These are phyloP conservation scores for Hypomontagnella submonticulosa DNA, from an alignment of 495 filamentous ascomycete species.

Conservation along the genomic window DNA sequence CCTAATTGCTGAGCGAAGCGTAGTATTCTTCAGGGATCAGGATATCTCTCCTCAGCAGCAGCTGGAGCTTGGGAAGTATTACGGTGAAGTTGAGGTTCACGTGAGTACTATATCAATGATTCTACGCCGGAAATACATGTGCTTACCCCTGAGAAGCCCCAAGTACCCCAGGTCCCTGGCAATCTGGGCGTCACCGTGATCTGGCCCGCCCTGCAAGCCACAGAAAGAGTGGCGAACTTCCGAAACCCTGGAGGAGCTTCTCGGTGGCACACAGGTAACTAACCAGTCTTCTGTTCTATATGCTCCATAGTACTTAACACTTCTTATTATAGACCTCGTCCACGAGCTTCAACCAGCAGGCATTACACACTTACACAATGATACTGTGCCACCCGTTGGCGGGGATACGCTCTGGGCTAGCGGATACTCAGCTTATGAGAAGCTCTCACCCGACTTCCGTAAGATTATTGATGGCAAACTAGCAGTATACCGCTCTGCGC, in stretches of 20 bases:
- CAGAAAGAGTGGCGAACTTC: constrained; percentile 66
- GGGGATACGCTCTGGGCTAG: constrained; percentile 80
- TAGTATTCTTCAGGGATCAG: constrained; percentile 81
- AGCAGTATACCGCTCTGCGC: constrained; percentile 73
- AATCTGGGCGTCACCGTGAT: constrained; percentile 72
- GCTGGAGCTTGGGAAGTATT: constrained; percentile 71
- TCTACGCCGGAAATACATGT: background rate
- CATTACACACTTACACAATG: constrained; percentile 75
- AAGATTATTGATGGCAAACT: constrained; percentile 75
- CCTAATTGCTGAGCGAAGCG: constrained; percentile 76
- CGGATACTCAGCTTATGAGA: constrained; percentile 77
- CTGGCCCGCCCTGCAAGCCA: constrained; percentile 72
- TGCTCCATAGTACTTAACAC: too few species aligned
- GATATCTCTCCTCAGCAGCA: constrained; percentile 77
- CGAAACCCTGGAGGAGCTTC: constrained; percentile 72
- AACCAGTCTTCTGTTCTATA: too few species aligned
- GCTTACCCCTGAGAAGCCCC: constrained; percentile 59
- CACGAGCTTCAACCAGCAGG: constrained; percentile 77
- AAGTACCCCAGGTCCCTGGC: constrained; percentile 76
- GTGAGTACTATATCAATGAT: constrained; percentile 53
- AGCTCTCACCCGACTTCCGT: constrained; percentile 74
- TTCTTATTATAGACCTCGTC: constrained; percentile 62
- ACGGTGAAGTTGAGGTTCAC: constrained; percentile 74
- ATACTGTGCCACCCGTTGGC: constrained; percentile 71
- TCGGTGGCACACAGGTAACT: constrained; percentile 66